These are phyloP conservation scores for Pseudoturritis turrita DNA, from an alignment of 345 rosid species.

Conservation along the genomic window DNA sequence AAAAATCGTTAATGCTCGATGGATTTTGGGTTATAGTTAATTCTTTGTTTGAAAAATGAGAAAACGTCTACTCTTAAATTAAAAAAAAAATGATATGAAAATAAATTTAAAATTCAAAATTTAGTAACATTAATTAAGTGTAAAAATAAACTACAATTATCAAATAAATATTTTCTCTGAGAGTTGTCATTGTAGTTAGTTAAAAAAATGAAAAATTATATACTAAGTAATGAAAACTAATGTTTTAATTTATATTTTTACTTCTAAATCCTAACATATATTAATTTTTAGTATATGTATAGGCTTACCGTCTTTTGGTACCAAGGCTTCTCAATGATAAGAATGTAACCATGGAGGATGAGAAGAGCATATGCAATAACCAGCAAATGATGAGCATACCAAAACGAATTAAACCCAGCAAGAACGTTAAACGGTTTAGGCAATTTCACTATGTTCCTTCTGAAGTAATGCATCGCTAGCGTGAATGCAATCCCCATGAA, in stretches of 20 bases:
- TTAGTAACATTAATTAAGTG: too few species aligned
- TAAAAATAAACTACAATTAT: too few species aligned
- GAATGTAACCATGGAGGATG: constrained; percentile 70
- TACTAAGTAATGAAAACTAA: neutral
- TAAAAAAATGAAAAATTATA: too few species aligned
- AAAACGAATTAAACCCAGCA: constrained; percentile 87
- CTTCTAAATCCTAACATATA: neutral
- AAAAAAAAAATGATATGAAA: too few species aligned
- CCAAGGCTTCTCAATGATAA: constrained; percentile 61
- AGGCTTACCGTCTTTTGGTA: constrained; percentile 45
- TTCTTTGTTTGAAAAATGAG: too few species aligned
- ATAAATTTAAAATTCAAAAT: too few species aligned
- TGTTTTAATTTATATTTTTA: neutral
- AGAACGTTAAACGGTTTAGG: constrained; percentile 57
- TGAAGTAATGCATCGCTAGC: constrained; percentile 55
- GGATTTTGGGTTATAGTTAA: too few species aligned
- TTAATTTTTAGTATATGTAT: neutral
- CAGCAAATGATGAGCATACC: constrained; percentile 93
- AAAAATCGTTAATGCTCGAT: neutral
- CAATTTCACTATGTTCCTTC: constrained; percentile 60
- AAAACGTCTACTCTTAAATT: too few species aligned
- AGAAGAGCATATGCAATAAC: constrained; percentile 55
- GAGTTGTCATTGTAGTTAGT: too few species aligned
- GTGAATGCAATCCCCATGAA: constrained; percentile 64
- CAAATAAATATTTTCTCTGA: too few species aligned